phyloP scores from a whole-genome alignment of 306 rosid species.

The Gynostemma pentaphyllum region DNA sequence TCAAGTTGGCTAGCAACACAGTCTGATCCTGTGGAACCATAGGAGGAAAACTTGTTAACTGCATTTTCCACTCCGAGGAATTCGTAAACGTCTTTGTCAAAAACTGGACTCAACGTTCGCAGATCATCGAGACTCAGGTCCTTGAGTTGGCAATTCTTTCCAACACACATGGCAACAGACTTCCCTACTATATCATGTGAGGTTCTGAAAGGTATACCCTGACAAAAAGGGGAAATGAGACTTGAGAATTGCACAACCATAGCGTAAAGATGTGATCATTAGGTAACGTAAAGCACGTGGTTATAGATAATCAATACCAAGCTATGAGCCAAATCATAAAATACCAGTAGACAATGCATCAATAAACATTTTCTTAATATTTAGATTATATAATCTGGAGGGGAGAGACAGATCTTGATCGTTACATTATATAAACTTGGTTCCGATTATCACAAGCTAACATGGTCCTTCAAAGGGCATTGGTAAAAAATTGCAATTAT shows the following conservation, averaged over 20 bases:
- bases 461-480: no score
- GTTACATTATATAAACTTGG: not conserved
- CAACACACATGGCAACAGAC: constrained; percentile 63
- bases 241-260: not conserved
- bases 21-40: constrained; percentile 85
- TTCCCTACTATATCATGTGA: constrained; percentile 92
- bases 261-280: no score
- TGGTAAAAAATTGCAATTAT: no score
- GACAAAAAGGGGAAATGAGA: constrained; percentile 11
- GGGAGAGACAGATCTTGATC: not conserved
- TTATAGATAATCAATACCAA: not conserved
- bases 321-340: not conserved
- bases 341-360: not conserved
- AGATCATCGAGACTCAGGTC: constrained; percentile 66
- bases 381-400: not conserved
- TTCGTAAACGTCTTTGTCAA: constrained; percentile 67
- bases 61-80: constrained; percentile 83
- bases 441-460: no score
- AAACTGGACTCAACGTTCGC: constrained; percentile 34
- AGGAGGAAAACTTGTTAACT: constrained; percentile 61
- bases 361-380: not conserved
- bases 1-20: constrained; percentile 66
- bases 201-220: constrained; percentile 91
- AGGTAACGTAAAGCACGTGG: no score
- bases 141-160: constrained; percentile 53